Conservation (phyloP, 176 grass and related monocot genomes). For the Triticum turgidum region DNA sequence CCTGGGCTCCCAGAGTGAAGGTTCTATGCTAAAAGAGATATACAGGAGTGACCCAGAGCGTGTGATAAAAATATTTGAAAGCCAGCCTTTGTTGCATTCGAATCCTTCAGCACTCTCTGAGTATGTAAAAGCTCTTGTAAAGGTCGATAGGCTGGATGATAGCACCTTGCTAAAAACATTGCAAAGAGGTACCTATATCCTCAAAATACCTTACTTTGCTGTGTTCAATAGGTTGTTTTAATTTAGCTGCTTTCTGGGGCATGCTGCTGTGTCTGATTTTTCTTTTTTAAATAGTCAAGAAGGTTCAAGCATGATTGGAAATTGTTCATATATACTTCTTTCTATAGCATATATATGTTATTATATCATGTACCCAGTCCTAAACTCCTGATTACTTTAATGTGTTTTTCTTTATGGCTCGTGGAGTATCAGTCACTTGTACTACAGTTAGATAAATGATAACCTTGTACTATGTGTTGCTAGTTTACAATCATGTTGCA, state of each 20-base stretch:
- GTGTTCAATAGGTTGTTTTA: neutral
- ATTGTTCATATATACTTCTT: neutral
- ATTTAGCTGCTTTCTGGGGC: conserved; percentile 18
- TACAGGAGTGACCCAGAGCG: conserved; percentile 95
- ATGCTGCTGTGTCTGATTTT: conserved; percentile 1
- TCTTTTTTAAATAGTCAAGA: neutral
- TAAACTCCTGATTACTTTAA: neutral
- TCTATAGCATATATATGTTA: conserved; percentile 6
- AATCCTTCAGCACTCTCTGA: conserved; percentile 85
- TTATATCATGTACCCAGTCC: neutral
- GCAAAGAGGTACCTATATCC: conserved; percentile 60
- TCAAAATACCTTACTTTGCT: conserved; percentile 16
- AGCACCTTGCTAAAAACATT: conserved; percentile 89
- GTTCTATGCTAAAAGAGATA: conserved; percentile 80
- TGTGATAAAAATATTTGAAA: conserved; percentile 97
- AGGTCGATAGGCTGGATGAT: conserved; percentile 87
- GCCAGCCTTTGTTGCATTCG: conserved; percentile 71
- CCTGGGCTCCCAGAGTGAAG: conserved; percentile 53
- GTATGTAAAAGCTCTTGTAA: conserved; percentile 96
- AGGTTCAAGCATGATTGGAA: neutral
- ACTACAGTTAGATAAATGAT: neutral
- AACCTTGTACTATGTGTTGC: too few relatives aligned
- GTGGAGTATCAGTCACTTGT: conserved; percentile 3
- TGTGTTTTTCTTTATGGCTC: conserved; percentile 6
- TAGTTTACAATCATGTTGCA: too few relatives aligned